phyloP scores from a whole-genome alignment of 2,329 filamentous ascomycete species.

The Fusarium sp. region DNA sequence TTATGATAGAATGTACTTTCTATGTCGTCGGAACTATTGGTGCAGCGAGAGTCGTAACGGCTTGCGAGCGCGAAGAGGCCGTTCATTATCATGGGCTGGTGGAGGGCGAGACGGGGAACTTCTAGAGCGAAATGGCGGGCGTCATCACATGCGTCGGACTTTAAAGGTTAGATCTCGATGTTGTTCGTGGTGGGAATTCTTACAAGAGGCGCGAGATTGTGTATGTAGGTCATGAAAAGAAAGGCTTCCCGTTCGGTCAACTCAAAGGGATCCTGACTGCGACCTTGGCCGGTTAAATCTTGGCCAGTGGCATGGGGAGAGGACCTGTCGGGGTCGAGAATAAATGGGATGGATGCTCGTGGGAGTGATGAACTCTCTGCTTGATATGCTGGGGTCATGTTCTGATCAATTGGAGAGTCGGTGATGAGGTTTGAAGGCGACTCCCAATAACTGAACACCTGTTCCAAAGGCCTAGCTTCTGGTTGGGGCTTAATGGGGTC shows the following conservation, averaged over 20 bases:
- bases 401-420: neutral
- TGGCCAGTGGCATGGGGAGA: accelerated
- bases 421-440: neutral
- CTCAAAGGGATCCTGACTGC: neutral
- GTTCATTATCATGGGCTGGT: slow-evolving; percentile 5
- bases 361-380: neutral
- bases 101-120: neutral
- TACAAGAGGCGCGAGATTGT: neutral
- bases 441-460: neutral
- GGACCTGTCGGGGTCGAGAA: accelerated
- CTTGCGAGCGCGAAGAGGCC: neutral
- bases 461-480: accelerated
- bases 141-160: slow-evolving; percentile 2
- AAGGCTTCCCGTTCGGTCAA: neutral
- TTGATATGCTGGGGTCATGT: neutral
- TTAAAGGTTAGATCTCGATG: accelerated
- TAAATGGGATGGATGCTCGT: neutral
- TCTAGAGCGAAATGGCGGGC: slow-evolving; percentile 1
- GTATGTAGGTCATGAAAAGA: slow-evolving; percentile 8
- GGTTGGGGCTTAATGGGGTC: accelerated
- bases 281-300: accelerated
- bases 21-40: neutral
- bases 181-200: neutral
- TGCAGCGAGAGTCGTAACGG: neutral
- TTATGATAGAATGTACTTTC: slow-evolving; percentile 11